Percentiles rank a stretch among this genome's conserved stretches.
These are phyloP conservation scores for Talaromyces ruber DNA, from an alignment of 495 filamentous ascomycete species.

Conservation along the genomic window DNA sequence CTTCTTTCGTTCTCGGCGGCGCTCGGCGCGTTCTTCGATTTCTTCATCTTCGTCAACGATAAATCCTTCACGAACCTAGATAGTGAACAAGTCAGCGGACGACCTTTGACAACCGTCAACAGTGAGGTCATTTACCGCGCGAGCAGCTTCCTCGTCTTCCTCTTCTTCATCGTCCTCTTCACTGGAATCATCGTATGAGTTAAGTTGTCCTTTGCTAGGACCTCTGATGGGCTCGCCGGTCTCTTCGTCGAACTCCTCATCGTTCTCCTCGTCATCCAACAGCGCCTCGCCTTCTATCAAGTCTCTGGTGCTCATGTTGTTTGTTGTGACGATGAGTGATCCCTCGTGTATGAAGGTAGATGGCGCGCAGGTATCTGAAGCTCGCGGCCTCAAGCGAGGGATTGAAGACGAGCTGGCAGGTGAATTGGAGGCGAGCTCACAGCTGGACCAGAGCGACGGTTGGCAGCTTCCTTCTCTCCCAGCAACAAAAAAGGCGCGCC, in stretches of 20 bases:
- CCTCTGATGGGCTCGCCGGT: slow-evolving; percentile 53
- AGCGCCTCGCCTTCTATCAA: slow-evolving; percentile 79
- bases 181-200: slow-evolving; percentile 66
- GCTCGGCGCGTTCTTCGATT: slow-evolving; percentile 53
- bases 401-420: not conserved
- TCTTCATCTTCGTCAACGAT: slow-evolving; percentile 93
- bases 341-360: not conserved
- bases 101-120: not conserved
- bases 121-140: slow-evolving; percentile 27
- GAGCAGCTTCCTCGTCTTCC: slow-evolving; percentile 74
- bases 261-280: slow-evolving; percentile 82
- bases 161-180: slow-evolving; percentile 97
- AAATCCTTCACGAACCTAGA: slow-evolving; percentile 82
- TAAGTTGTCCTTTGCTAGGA: slow-evolving; percentile 29
- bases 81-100: not conserved
- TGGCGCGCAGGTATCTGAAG: not conserved
- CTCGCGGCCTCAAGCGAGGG: not conserved
- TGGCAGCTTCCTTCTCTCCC: not conserved
- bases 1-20: slow-evolving; percentile 59
- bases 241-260: slow-evolving; percentile 80
- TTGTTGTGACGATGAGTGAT: not conserved
- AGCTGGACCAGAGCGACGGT: not conserved
- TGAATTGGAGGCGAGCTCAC: not conserved
- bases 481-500: not conserved
- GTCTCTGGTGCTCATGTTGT: slow-evolving; percentile 64